Base-by-base conservation (phyloP, 2,329 filamentous ascomycete species). In the Seiridium cupressi region DNA sequence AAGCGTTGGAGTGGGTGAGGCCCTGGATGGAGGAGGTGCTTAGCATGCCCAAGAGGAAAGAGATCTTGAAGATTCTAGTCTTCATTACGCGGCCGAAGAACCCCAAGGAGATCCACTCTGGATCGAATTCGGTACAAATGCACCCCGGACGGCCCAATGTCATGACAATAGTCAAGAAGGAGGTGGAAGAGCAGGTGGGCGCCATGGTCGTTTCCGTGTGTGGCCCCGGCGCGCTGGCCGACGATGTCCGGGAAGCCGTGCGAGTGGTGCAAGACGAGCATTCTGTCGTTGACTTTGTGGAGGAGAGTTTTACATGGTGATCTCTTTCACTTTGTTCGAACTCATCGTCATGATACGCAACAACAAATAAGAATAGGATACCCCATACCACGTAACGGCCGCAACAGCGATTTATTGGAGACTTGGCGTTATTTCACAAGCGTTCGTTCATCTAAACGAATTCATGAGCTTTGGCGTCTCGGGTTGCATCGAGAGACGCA, bases 1-100 rank as follows among this genome's bases (percentile, higher is more conserved):
- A 97, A 69, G 89, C 94, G 60, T 84, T 98, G 6, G 92, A 97
- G 74, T 98, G 95, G 94, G 91, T 96, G 61, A 87, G 92, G 6
- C 91, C 92, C 4, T 98, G 91, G 89, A 89, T 90, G 84, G 85
- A 89, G 65, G 76, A 80, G 59, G 77, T 98, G 58, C 82, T 98
- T 38, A 84, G 84, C 59, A 89, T 97, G 83, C 90, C 92, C 10
- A 85, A 88, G 66, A 89, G 93, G 58, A 87, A 91, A 61, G 92
- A 97, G 55, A 83, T 97, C 36, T 84, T 99, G 49, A 89, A 88
- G 66, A 91, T 98, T 68, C 87, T 94, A 68, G 85, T 98, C 53
- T 98, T 96, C 76, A 88, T 98, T 66, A 98, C 95, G 4, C 84
- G 92, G 58, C 94, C 94, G 1, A 89, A 91, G 67, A 91, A 89